phyloP scores from a whole-genome alignment of 352 stramenopile species.

The Pythium apleroticum region DNA sequence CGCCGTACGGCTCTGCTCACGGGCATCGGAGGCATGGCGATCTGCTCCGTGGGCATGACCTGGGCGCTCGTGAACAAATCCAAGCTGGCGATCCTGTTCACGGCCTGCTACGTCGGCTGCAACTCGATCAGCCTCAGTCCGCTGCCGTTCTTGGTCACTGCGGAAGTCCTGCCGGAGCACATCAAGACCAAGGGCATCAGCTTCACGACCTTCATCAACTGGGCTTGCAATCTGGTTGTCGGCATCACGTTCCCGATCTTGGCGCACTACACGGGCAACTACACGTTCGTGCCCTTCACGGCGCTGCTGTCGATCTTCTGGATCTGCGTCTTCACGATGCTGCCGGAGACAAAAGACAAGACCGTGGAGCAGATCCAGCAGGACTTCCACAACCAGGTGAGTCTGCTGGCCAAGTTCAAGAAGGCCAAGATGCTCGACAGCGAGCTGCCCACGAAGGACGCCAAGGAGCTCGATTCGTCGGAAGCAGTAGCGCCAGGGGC shows the following conservation, averaged over 20 bases:
- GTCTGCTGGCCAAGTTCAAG: conserved; percentile 35
- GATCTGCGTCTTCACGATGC: conserved; percentile 36
- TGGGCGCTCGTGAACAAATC: conserved; percentile 33
- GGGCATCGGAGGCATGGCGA: conserved; percentile 36
- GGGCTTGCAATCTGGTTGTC: conserved; percentile 39
- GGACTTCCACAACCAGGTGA: conserved; percentile 30
- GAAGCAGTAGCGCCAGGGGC: not conserved
- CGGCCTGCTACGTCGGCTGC: conserved; percentile 34
- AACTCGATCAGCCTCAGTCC: conserved; percentile 43
- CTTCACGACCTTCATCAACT: conserved; percentile 42
- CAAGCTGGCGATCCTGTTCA: conserved; percentile 28
- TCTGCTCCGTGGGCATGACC: conserved; percentile 38
- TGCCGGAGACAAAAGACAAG: conserved; percentile 41
- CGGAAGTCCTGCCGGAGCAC: conserved; percentile 43
- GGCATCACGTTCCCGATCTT: conserved; percentile 36
- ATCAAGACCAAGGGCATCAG: conserved; percentile 39
- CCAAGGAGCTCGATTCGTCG: conserved; percentile 5
- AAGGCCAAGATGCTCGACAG: conserved; percentile 31
- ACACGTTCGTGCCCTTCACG: conserved; percentile 43
- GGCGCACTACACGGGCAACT: conserved; percentile 32
- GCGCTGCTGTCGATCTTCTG: conserved; percentile 35
- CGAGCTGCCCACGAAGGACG: conserved; percentile 9
- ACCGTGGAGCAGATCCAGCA: conserved; percentile 46
- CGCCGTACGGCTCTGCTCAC: conserved; percentile 30
- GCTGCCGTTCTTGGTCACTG: conserved; percentile 38